A percentile compares a stretch with the other conserved stretches of the same genome.
Conservation (phyloP, 1,284 basidiomycete species). For the Phenoliferia sp. region DNA sequence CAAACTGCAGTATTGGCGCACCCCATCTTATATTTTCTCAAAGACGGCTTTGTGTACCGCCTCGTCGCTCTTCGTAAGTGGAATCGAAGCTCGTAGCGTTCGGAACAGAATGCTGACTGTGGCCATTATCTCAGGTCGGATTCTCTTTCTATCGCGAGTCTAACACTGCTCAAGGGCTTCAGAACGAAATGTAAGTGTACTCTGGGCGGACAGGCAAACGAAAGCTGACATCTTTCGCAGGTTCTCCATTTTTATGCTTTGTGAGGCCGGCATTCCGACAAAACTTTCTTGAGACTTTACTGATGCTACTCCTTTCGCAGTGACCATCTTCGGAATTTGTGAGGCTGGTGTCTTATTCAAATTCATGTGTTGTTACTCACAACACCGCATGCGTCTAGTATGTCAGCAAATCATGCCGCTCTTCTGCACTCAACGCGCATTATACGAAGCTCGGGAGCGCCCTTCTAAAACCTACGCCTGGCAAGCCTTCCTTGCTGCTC, state of each 20-base stretch:
- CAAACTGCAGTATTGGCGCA: slow-evolving; percentile 48
- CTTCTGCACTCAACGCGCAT: slow-evolving; percentile 49
- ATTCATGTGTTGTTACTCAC: background rate
- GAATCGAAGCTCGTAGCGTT: slow-evolving; percentile 28
- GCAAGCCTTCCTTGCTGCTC: slow-evolving; percentile 55
- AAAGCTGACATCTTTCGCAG: background rate
- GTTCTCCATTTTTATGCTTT: slow-evolving; percentile 50
- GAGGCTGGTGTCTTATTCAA: background rate
- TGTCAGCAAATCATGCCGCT: slow-evolving; percentile 42
- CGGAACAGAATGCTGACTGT: slow-evolving; percentile 1
- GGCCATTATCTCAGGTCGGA: slow-evolving; percentile 40
- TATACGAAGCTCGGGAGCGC: slow-evolving; percentile 69
- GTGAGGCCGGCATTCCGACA: background rate
- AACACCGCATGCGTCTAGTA: background rate
- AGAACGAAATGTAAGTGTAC: slow-evolving; percentile 66
- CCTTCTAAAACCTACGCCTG: slow-evolving; percentile 75
- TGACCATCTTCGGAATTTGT: slow-evolving; percentile 40
- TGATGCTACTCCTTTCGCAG: slow-evolving; percentile 20
- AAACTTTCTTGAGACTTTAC: background rate
- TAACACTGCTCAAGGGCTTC: slow-evolving; percentile 62
- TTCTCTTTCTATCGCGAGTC: slow-evolving; percentile 61
- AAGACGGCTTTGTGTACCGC: slow-evolving; percentile 50
- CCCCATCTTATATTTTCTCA: slow-evolving; percentile 67
- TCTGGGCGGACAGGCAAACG: background rate
- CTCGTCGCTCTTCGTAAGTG: slow-evolving; percentile 38